Evolutionary conservation across 192 early-diverging fungal genomes (phyloP).

Genomic region (Umbelopsis ramanniana): DNA sequence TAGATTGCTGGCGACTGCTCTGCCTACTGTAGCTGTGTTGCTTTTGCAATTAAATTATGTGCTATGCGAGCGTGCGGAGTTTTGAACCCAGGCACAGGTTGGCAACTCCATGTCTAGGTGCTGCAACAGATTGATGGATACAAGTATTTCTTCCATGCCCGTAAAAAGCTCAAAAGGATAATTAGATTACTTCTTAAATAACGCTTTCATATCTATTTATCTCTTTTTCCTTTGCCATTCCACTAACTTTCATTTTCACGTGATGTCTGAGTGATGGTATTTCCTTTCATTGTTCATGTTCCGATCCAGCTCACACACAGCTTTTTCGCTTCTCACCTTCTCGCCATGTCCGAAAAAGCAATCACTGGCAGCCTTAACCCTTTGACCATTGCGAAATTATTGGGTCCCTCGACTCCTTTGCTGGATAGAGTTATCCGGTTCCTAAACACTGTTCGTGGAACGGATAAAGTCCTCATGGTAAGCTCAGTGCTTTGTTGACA

Average conservation of each 20-base stretch:
- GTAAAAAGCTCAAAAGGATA: too few relatives aligned
- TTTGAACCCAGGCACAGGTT: too few relatives aligned
- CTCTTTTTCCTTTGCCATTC: not conserved
- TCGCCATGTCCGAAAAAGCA: slow-evolving; percentile 13
- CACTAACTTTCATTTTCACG: slow-evolving; percentile 16
- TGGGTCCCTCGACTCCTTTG: slow-evolving; percentile 61
- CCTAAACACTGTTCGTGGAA: slow-evolving; percentile 60
- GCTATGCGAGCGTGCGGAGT: too few relatives aligned
- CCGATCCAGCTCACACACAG: not conserved
- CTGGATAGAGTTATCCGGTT: slow-evolving; percentile 71
- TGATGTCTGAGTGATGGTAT: not conserved
- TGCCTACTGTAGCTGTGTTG: too few relatives aligned
- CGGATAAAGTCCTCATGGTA: slow-evolving; percentile 76
- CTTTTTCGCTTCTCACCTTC: not conserved
- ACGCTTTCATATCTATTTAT: too few relatives aligned
- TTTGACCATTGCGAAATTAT: slow-evolving; percentile 57
- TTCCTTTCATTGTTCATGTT: not conserved
- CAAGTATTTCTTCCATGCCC: too few relatives aligned
- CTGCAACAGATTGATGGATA: too few relatives aligned
- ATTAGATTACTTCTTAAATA: too few relatives aligned
- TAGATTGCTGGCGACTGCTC: too few relatives aligned
- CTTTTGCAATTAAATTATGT: too few relatives aligned
- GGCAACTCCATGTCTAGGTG: too few relatives aligned
- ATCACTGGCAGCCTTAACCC: slow-evolving; percentile 22
- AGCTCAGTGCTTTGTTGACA: not conserved